Conservation (phyloP, 2,329 filamentous ascomycete species). For the Colletotrichum brevisporum region DNA sequence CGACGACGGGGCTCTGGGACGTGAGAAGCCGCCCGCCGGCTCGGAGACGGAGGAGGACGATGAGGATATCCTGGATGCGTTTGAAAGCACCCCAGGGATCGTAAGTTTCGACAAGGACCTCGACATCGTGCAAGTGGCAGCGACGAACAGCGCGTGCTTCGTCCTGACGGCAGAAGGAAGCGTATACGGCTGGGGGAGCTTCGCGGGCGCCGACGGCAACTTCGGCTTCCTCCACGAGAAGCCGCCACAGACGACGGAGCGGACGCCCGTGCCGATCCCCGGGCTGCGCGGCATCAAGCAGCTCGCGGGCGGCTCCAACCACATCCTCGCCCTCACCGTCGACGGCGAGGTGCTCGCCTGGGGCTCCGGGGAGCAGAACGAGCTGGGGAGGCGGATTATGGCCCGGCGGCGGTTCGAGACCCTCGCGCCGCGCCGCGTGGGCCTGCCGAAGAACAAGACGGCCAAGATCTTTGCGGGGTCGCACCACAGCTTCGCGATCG, state of each 20-base stretch:
- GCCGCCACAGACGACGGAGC: conserved; percentile 56
- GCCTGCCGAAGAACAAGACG: conserved; percentile 51
- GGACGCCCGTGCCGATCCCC: conserved; percentile 60
- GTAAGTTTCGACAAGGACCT: conserved; percentile 65
- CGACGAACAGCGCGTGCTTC: conserved; percentile 75
- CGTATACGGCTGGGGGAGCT: conserved; percentile 78
- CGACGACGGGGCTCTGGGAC: conserved; percentile 74
- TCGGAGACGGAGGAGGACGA: conserved; percentile 61
- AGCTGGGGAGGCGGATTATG: conserved; percentile 59
- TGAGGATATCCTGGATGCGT: conserved; percentile 48
- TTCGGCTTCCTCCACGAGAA: conserved; percentile 62
- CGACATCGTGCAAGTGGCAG: conserved; percentile 70
- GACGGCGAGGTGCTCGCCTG: conserved; percentile 67
- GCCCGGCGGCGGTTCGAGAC: conserved; percentile 64
- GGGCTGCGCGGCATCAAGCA: conserved; percentile 65
- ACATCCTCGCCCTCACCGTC: conserved; percentile 67
- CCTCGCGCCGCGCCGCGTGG: conserved; percentile 58
- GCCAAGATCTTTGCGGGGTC: conserved; percentile 65
- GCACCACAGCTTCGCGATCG: conserved; percentile 80
- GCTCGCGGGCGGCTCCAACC: conserved; percentile 70
- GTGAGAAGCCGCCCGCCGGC: conserved; percentile 60
- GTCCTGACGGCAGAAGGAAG: conserved; percentile 72
- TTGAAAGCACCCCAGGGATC: conserved; percentile 68
- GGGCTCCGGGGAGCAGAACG: conserved; percentile 68
- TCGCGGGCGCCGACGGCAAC: conserved; percentile 65